Conservation (phyloP, 257 asterid species). For the Scutellaria minor region DNA sequence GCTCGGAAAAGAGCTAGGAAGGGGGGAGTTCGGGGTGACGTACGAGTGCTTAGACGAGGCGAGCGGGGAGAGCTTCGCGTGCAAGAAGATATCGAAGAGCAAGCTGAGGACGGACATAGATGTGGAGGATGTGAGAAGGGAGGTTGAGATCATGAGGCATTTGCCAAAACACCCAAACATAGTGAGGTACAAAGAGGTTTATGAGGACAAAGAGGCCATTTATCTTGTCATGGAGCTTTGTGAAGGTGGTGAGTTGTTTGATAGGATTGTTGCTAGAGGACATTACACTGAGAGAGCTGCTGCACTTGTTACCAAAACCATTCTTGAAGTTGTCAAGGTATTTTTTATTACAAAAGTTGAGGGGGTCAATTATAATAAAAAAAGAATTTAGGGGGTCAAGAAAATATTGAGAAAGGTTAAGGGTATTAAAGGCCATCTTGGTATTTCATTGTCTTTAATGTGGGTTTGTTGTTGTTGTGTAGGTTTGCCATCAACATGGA, state of each 20-base stretch:
- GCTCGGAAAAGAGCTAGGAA: conserved; percentile 78
- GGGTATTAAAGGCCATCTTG: no score
- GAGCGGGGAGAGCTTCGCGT: conserved; percentile 60
- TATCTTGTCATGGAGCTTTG: conserved; percentile 92
- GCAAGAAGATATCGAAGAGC: conserved; percentile 83
- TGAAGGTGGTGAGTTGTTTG: conserved; percentile 85
- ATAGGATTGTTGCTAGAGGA: conserved; percentile 74
- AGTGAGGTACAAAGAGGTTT: conserved; percentile 72
- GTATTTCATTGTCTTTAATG: no score
- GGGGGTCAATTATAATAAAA: no score
- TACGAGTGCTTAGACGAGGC: conserved; percentile 57
- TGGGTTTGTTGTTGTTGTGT: neutral
- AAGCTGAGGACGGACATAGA: conserved; percentile 69
- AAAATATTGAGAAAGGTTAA: no score
- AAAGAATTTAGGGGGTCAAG: no score
- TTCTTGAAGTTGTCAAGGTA: conserved; percentile 85
- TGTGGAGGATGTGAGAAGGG: conserved; percentile 83
- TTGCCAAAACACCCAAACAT: conserved; percentile 75
- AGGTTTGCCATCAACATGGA: conserved; percentile 84
- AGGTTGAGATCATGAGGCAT: conserved; percentile 85
- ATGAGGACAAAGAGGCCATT: conserved; percentile 75
- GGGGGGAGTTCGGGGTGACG: conserved; percentile 91
- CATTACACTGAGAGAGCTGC: conserved; percentile 92
- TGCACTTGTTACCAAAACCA: conserved; percentile 71
- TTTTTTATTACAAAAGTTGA: no score